Evolutionary conservation across 176 grass and related monocot species (phyloP).

Genomic region (Sorghum bicolor): DNA sequence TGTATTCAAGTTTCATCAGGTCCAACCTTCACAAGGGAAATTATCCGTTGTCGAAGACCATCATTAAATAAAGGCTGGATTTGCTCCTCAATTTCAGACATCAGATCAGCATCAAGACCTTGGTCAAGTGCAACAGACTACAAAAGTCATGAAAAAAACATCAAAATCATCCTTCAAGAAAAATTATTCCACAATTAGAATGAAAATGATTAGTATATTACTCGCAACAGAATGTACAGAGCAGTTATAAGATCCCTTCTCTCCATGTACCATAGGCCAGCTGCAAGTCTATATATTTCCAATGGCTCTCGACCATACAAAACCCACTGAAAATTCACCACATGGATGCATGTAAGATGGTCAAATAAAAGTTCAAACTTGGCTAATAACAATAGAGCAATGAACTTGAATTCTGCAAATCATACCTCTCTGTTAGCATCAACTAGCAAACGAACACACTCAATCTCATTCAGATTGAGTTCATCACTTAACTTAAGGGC

Average conservation of each 20-base stretch:
- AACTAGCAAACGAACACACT: slow-evolving; percentile 94
- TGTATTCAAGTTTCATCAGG: slow-evolving; percentile 32
- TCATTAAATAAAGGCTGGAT: slow-evolving; percentile 79
- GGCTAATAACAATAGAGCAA: not conserved
- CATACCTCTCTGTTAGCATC: slow-evolving; percentile 78
- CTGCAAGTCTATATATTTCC: slow-evolving; percentile 87
- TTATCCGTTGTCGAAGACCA: slow-evolving; percentile 63
- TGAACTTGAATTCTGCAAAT: slow-evolving; percentile 16
- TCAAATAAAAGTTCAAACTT: slow-evolving; percentile 25
- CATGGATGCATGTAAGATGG: slow-evolving; percentile 2
- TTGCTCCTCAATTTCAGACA: slow-evolving; percentile 75
- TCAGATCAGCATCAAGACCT: slow-evolving; percentile 81
- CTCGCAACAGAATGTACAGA: slow-evolving; percentile 90
- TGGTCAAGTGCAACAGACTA: slow-evolving; percentile 94
- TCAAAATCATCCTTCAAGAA: slow-evolving; percentile 8
- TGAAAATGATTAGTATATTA: slow-evolving; percentile 25
- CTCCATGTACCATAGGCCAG: slow-evolving; percentile 98
- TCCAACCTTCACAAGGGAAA: slow-evolving; percentile 79
- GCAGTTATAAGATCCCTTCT: slow-evolving; percentile 96
- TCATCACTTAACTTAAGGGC: slow-evolving; percentile 93
- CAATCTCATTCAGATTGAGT: slow-evolving; percentile 92
- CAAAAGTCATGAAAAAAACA: slow-evolving; percentile 22
- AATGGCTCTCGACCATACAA: slow-evolving; percentile 80
- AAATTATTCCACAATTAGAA: not conserved
- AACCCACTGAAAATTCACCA: slow-evolving; percentile 65